phyloP scores from a whole-genome alignment of 169 alveolate genomes.

The Cyclospora cayetanensis region DNA sequence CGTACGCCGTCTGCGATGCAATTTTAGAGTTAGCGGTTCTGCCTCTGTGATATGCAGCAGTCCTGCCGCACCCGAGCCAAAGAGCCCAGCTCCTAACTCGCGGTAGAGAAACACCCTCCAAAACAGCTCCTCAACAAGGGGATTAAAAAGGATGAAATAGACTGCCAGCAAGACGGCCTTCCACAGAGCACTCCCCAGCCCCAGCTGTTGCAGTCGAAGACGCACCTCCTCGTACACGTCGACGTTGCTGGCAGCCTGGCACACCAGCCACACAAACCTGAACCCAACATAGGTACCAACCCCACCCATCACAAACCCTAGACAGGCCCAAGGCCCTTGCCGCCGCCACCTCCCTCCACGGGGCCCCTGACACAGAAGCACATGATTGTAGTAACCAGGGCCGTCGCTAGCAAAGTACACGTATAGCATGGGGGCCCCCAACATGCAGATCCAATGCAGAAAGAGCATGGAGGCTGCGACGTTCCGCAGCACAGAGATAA shows the following conservation, averaged over 20 bases:
- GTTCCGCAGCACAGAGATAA: not conserved
- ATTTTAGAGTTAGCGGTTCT: not conserved
- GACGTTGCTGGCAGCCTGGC: not conserved
- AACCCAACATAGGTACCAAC: not conserved
- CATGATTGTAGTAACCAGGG: not conserved
- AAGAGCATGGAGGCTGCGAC: conserved; percentile 37
- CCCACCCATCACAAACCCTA: not conserved
- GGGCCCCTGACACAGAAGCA: conserved; percentile 6
- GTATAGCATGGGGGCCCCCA: conserved; percentile 35
- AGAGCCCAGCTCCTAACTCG: conserved; percentile 60
- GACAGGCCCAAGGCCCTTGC: conserved; percentile 41
- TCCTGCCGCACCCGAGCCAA: not conserved
- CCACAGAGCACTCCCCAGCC: conserved; percentile 29
- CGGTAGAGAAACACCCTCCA: conserved; percentile 66
- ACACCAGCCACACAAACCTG: not conserved
- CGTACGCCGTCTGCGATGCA: too few relatives aligned
- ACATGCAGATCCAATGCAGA: conserved; percentile 67
- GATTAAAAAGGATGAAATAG: conserved; percentile 34
- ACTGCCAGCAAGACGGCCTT: not conserved
- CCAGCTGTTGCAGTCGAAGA: not conserved
- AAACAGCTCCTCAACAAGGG: conserved; percentile 44
- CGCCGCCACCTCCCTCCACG: not conserved
- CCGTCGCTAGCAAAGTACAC: conserved; percentile 3
- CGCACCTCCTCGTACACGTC: not conserved
- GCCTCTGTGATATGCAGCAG: conserved; percentile 16